Percentiles rank a stretch among this genome's conserved stretches.
phyloP scores from a whole-genome alignment of 345 rosid genomes.

The Trapa incisa region DNA sequence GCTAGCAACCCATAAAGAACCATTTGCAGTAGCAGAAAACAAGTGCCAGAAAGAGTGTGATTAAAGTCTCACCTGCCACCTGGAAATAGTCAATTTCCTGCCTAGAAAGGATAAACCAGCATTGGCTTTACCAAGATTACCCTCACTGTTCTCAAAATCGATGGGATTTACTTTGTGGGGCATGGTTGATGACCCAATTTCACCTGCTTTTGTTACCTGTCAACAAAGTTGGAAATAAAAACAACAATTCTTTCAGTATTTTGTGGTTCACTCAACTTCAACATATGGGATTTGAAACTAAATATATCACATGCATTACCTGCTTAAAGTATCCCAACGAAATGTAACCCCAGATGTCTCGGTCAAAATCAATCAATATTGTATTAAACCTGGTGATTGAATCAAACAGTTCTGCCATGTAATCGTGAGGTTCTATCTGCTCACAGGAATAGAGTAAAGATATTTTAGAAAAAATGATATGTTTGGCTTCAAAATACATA shows the following conservation, averaged over 20 bases:
- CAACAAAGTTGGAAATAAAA: constrained; percentile 6
- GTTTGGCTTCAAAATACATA: background rate
- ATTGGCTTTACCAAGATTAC: constrained; percentile 89
- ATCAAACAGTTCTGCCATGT: constrained; percentile 15
- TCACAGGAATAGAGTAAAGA: background rate
- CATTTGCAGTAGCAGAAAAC: background rate
- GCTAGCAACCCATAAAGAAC: background rate
- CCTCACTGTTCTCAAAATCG: constrained; percentile 93
- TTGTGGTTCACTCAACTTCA: background rate
- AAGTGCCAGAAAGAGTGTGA: background rate
- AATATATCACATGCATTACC: constrained; percentile 20
- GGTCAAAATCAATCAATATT: constrained; percentile 30
- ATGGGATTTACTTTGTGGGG: constrained; percentile 98
- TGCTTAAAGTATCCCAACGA: constrained; percentile 80
- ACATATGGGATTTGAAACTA: background rate
- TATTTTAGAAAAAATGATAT: background rate
- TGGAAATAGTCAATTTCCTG: constrained; percentile 76
- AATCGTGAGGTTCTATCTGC: constrained; percentile 14
- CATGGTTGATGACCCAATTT: constrained; percentile 89
- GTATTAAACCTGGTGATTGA: constrained; percentile 15
- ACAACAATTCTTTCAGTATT: background rate
- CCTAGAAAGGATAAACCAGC: constrained; percentile 53
- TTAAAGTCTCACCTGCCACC: constrained; percentile 63
- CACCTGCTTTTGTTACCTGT: constrained; percentile 91
- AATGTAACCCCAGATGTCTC: constrained; percentile 89